phyloP scores from a whole-genome alignment of 2,329 filamentous ascomycete species.

The Waltergamsia citrina region DNA sequence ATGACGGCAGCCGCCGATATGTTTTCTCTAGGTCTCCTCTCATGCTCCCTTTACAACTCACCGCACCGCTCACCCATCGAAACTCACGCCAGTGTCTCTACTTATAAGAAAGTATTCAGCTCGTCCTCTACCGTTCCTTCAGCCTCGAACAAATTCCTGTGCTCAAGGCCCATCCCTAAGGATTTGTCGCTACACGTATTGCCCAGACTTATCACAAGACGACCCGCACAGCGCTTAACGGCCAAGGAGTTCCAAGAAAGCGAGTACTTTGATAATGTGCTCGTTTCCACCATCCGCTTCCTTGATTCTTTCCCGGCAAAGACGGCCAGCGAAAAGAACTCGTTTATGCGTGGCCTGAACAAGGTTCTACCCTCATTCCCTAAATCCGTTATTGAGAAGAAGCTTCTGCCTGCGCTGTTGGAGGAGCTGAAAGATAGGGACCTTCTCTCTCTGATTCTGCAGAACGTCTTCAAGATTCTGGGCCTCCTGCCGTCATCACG shows the following conservation, averaged over 20 bases:
- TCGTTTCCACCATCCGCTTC: constrained; percentile 94
- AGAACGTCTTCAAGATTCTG: constrained; percentile 88
- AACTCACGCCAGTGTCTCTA: constrained; percentile 67
- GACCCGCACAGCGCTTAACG: constrained; percentile 78
- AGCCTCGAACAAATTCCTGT: constrained; percentile 74
- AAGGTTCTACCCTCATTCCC: constrained; percentile 89
- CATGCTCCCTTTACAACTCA: constrained; percentile 87
- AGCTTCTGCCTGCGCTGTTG: constrained; percentile 77
- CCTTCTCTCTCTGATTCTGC: constrained; percentile 72
- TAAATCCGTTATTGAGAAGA: constrained; percentile 88
- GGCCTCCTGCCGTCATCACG: constrained; percentile 67
- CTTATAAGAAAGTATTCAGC: constrained; percentile 77
- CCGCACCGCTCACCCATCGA: constrained; percentile 84
- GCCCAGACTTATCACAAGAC: constrained; percentile 75
- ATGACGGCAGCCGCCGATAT: constrained; percentile 79
- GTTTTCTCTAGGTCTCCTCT: constrained; percentile 85
- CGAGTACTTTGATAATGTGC: constrained; percentile 92
- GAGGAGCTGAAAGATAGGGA: constrained; percentile 94
- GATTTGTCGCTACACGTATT: constrained; percentile 70
- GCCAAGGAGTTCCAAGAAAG: constrained; percentile 91
- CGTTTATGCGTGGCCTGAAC: constrained; percentile 82
- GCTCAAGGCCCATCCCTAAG: constrained; percentile 66
- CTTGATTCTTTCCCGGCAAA: constrained; percentile 87
- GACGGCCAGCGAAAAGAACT: constrained; percentile 79
- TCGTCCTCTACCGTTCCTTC: constrained; percentile 73